Evolutionary conservation across 1,284 basidiomycete genomes (phyloP).

Genomic region (Cerrena zonata): DNA sequence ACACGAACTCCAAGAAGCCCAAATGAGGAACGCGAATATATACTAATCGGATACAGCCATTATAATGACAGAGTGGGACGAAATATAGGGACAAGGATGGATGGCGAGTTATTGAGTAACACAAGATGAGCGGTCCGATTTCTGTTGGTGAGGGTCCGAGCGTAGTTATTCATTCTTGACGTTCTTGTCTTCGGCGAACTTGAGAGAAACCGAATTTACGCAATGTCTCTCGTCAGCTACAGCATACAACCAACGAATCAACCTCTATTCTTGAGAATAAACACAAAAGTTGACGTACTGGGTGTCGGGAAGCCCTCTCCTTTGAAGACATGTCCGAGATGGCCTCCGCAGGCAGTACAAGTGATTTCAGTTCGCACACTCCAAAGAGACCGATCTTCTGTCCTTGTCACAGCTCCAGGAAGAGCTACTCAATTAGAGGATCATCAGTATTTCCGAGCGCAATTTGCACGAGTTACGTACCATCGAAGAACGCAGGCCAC

Average conservation of each 20-base stretch:
- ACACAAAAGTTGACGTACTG: slow-evolving; percentile 52
- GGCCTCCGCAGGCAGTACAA: slow-evolving; percentile 82
- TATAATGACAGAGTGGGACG: no score
- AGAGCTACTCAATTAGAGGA: slow-evolving; percentile 47
- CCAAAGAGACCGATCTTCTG: slow-evolving; percentile 56
- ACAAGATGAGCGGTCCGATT: no score
- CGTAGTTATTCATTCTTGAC: no score
- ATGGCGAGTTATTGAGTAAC: no score
- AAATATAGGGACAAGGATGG: no score
- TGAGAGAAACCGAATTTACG: slow-evolving; percentile 85
- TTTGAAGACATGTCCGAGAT: slow-evolving; percentile 90
- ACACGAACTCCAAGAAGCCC: no score
- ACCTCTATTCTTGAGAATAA: slow-evolving; percentile 8
- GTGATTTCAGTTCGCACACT: slow-evolving; percentile 70
- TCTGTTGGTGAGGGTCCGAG: no score
- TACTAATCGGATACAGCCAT: not conserved
- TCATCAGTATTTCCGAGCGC: slow-evolving; percentile 1
- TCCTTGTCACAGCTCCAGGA: slow-evolving; percentile 80
- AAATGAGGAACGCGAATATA: not conserved
- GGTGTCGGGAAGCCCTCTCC: slow-evolving; percentile 78
- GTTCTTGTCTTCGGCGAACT: slow-evolving; percentile 59
- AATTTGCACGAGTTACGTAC: slow-evolving; percentile 30
- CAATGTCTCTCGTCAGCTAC: slow-evolving; percentile 82
- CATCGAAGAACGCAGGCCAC: slow-evolving; percentile 96
- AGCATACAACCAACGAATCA: slow-evolving; percentile 4